Conservation (phyloP, 768 basidiomycete genomes). For the Pisolithus tinctorius region DNA sequence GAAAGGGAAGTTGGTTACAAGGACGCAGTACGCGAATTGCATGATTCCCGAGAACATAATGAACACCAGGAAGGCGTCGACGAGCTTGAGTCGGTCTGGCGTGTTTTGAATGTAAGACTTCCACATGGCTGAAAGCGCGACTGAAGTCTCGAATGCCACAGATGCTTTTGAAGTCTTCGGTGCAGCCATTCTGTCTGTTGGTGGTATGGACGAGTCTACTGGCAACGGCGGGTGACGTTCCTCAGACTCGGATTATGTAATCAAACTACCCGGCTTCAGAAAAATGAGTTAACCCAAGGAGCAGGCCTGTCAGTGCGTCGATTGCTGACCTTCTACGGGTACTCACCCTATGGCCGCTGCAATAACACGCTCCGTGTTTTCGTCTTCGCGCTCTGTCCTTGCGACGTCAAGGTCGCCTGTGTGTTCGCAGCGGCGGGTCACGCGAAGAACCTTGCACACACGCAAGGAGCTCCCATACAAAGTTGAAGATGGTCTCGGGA, state of each 20-base stretch:
- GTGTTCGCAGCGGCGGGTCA: slow-evolving; percentile 11
- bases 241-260: too few relatives aligned
- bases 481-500: slow-evolving; percentile 64
- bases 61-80: slow-evolving; percentile 90
- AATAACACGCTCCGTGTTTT: slow-evolving; percentile 15
- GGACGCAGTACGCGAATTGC: slow-evolving; percentile 88
- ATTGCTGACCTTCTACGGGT: background rate
- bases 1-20: slow-evolving; percentile 92
- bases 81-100: slow-evolving; percentile 81
- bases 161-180: slow-evolving; percentile 26
- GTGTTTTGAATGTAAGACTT: slow-evolving; percentile 75
- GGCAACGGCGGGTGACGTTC: too few relatives aligned
- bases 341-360: slow-evolving; percentile 15
- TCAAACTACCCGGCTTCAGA: too few relatives aligned
- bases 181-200: slow-evolving; percentile 28
- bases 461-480: slow-evolving; percentile 56
- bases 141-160: slow-evolving; percentile 12
- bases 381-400: slow-evolving; percentile 14
- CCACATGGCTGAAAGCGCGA: slow-evolving; percentile 54
- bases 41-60: slow-evolving; percentile 84
- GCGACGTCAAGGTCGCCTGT: slow-evolving; percentile 11
- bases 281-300: too few relatives aligned
- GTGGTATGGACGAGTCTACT: background rate
- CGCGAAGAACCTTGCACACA: slow-evolving; percentile 39
- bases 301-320: too few relatives aligned